These are phyloP conservation scores for Lasiodiplodia theobromae DNA, from an alignment of 2,329 filamentous ascomycete genomes.

Conservation along the genomic window DNA sequence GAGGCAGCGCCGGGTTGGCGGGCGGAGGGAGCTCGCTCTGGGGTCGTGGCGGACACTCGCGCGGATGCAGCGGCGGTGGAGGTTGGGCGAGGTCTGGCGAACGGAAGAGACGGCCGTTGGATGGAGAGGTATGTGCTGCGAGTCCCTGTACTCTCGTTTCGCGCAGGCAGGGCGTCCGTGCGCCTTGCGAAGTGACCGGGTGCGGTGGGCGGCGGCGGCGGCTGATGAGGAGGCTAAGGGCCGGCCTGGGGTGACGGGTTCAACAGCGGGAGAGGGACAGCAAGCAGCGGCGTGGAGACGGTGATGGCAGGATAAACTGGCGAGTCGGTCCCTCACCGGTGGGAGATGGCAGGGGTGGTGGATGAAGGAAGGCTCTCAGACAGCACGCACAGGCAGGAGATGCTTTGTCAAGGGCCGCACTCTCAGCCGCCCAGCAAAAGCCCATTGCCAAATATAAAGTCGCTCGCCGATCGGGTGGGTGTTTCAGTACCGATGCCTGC, in stretches of 20 bases:
- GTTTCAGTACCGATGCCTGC: conserved; percentile 10
- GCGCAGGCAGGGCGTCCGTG: conserved; percentile 31
- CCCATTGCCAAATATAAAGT: conserved; percentile 23
- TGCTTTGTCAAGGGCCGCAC: conserved; percentile 16
- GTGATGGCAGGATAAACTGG: conserved; percentile 11
- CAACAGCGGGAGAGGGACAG: conserved; percentile 4
- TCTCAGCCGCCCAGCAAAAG: conserved; percentile 9
- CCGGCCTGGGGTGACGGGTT: conserved; percentile 6
- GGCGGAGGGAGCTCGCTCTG: conserved; percentile 14
- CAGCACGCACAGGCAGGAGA: conserved; percentile 27
- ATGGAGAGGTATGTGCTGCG: conserved; percentile 29
- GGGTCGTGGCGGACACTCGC: conserved; percentile 8
- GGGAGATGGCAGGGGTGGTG: not conserved
- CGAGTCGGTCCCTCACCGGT: conserved; percentile 25
- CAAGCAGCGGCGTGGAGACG: not conserved
- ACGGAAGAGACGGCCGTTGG: conserved; percentile 20
- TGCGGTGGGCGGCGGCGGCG: conserved; percentile 26
- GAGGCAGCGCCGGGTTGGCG: conserved; percentile 22
- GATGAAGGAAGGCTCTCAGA: no score
- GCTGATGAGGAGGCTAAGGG: conserved; percentile 1
- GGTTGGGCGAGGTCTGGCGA: not conserved
- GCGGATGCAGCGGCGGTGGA: conserved; percentile 19
- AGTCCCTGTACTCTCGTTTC: conserved; percentile 30
- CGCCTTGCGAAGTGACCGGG: conserved; percentile 31
- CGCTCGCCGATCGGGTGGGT: conserved; percentile 17